phyloP scores from a whole-genome alignment of 1,284 basidiomycete genomes.

The Marasmius sp. region DNA sequence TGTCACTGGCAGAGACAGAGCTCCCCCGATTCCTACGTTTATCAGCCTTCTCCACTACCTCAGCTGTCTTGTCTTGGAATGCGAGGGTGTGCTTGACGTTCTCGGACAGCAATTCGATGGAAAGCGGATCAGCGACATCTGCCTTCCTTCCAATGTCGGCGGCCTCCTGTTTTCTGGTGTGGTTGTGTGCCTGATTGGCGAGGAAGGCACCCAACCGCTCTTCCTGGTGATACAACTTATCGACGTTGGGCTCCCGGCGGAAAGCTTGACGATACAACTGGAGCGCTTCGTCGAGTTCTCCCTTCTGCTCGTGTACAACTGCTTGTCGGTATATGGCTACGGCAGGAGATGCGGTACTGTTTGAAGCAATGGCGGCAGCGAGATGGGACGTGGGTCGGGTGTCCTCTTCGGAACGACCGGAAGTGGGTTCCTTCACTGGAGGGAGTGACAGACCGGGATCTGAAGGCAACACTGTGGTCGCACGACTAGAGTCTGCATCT shows the following conservation, averaged over 20 bases:
- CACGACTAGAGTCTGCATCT: neutral
- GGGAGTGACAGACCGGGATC: neutral
- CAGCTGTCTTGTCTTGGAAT: neutral
- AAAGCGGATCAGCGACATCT: slow-evolving; percentile 16
- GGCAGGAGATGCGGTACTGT: slow-evolving; percentile 41
- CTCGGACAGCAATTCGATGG: slow-evolving; percentile 8
- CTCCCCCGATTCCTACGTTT: neutral
- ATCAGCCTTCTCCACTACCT: neutral
- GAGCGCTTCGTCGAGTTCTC: slow-evolving; percentile 75
- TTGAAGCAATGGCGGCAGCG: slow-evolving; percentile 24
- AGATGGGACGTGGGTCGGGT: neutral
- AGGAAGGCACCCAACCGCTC: slow-evolving; percentile 44
- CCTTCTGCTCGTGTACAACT: slow-evolving; percentile 69
- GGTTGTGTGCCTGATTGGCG: slow-evolving; percentile 22
- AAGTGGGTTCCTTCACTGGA: neutral
- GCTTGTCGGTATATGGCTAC: slow-evolving; percentile 70
- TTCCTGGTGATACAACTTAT: slow-evolving; percentile 57
- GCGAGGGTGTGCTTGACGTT: slow-evolving; percentile 6
- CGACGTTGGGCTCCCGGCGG: slow-evolving; percentile 69
- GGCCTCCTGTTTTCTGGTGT: slow-evolving; percentile 1
- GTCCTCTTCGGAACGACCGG: neutral
- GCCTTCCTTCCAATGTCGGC: slow-evolving; percentile 17
- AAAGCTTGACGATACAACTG: slow-evolving; percentile 78
- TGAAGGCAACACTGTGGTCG: neutral
- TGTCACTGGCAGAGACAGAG: neutral